Conservation (phyloP, 164 flowering plant genomes). For the Annona cherimola region DNA sequence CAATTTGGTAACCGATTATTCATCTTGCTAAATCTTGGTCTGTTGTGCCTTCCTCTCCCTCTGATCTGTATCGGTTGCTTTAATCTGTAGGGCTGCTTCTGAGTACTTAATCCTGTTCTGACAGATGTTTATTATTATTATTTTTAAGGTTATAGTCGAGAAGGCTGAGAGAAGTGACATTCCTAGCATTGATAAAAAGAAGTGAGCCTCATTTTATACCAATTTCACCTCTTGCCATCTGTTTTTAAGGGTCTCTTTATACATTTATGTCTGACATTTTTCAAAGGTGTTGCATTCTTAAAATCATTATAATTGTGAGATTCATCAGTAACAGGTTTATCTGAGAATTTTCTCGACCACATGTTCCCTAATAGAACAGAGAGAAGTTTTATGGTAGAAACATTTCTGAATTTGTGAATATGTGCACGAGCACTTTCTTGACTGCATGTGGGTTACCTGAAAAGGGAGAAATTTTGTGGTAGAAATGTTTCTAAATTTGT, state of each 20-base stretch:
- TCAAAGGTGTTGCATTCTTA: background rate
- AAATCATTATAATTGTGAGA: background rate
- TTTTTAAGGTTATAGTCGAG: conserved; percentile 65
- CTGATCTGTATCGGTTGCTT: background rate
- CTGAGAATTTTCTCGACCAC: background rate
- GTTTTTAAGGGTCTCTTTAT: background rate
- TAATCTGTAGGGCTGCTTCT: background rate
- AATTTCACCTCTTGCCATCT: background rate
- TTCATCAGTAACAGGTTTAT: background rate
- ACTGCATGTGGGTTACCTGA: background rate
- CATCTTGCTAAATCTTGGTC: no score
- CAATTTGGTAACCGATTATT: background rate
- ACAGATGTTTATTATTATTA: background rate
- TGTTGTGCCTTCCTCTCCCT: background rate
- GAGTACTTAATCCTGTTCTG: background rate
- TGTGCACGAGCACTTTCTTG: background rate
- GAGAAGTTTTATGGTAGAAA: no score
- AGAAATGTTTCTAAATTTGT: background rate
- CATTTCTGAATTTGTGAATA: background rate
- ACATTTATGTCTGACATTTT: background rate
- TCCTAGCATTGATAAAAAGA: conserved; percentile 80
- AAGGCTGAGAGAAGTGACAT: conserved; percentile 76
- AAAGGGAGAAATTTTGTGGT: background rate
- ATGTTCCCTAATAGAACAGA: no score
- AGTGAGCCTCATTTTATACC: conserved; percentile 35